Evolutionary conservation across 768 basidiomycete species (phyloP), one percentile per base, ranked within the genome.

Genomic region (Xanthoconium stramineum): DNA sequence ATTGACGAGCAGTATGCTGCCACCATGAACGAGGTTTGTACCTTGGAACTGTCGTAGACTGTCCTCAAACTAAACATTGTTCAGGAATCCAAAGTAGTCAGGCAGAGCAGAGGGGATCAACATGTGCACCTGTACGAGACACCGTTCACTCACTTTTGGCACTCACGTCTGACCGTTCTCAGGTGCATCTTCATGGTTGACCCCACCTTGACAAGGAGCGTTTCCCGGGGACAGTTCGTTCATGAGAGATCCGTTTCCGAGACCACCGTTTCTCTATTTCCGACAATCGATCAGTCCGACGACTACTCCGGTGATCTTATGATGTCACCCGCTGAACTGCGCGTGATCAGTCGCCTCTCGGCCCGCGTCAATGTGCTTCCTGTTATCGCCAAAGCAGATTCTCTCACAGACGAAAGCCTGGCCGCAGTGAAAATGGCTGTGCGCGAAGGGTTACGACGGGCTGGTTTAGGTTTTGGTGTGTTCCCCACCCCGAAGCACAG

Each of bases 131-230:
- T 93, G 90, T 92, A 69, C 72, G 89, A 72, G 24, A 33, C 30
- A 19, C 9, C 17, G 43, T 15, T 52, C 20, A 28, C 43, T 53
- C 14, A 6, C 37, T 19, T 49, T 44, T 40, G 39, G 37, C 29
- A 43, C 20, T n/a, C 24, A 44, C 39, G 50, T 50, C 64, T 65
- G 56, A 68, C 59, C 53, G 24, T 48, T 52, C 28, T 51, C 56
- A 91, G 90, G 45, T 91, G 88, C 68, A 89, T 94, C 57, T 93
- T 94, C 72, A 80, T 92, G 82, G 80, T 92, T 64, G 89, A 93
- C 65, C 91, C 91, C 13, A 81, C 92, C 62, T 78, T 83, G 76
- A 79, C 83, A 5, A 72, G 74, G 35, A 71, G 78, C 50, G 76
- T 80, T 40, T 78, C 84, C 55, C 79, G 78, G 50, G 77, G 76